Evolutionary conservation across 495 filamentous ascomycete species (phyloP), one percentile per base, ranked within the genome.

Genomic region (Lophium mytilinum): DNA sequence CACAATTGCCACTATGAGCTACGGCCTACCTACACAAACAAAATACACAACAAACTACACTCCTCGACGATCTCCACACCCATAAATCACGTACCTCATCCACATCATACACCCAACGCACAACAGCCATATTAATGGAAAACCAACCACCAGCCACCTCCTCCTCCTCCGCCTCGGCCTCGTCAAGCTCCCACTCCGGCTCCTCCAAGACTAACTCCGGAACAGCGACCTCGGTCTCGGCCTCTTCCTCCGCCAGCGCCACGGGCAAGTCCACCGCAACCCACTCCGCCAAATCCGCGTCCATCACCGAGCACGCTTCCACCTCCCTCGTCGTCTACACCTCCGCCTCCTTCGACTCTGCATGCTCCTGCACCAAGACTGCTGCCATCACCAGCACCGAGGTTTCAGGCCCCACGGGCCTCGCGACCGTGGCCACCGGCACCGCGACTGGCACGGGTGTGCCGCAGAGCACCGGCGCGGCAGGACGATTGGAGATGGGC

Each of bases 401-500:
- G 14, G 15, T 41, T 11, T 17, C 19, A 9, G 51, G 12, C 37
- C 35, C 51, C 9, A 53, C 51, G 37, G 34, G 17, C 14, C 15
- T 48, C 14, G 45, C 33, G 18, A 48, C 45, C 14, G 21, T 24
- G 12, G 45, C 18, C 15, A 48, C 45, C 6, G 45, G 43, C 8
- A 53, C 57, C n/a, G 21, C 37, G 12, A 60, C 57, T 7, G 57
- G 52, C 4, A 30, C 24, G 6, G 45, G 14, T 11, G 15, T 18
- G 21, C 53, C 37, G 21, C 34, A 53, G 35, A 15, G 24, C 52
- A 62, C 59, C 0, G 59, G 59, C 14, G 59, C 53, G n/a, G 59
- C 59, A 1, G 59, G 59, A 15, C 50, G 48, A 17, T 5, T 56
- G 17, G 45, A 24, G 6, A 30, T 19, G 15, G 45, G 45, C 12